Evolutionary conservation across 176 grass and related monocot species (phyloP), one percentile per base, ranked within the genome.

Genomic region (Puya raimondii): DNA sequence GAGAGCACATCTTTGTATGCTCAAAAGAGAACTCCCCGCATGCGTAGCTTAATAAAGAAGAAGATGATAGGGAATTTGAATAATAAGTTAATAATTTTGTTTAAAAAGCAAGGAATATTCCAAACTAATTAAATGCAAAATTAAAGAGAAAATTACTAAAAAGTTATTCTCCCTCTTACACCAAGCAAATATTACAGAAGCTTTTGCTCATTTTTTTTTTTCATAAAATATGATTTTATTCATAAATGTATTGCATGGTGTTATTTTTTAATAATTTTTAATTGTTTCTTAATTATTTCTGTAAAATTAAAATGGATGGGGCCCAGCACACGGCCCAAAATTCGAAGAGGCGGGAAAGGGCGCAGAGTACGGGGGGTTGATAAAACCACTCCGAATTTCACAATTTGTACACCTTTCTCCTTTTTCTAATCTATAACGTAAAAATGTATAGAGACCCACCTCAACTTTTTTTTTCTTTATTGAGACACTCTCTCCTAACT

Each of bases 1-100:
- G 16, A 61, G 16, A 61, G 16, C 56, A 59, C 56, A 59, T 59
- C 56, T 59, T 59, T 59, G n/a, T 59, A 59, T 59, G 56, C 15
- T 59, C 7, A 59, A 59, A 59, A 10, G 56, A 61, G 17, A 42
- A 42, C 33, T 42, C 3, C 4, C 56, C 56, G 56, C 56, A 61
- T 61, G 56, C n/a, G n/a, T 59, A 59, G 54, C 54, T 14, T 9
- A 54, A 21, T 33, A 33, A 33, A 33, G 29, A 33, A 33, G 29
- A 33, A 3, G 29, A 33, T 33, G 2, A 33, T 2, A 21, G 54
- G 54, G 5, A 15, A 17, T 9, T 9, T 61, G 9, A 4, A 20
- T 58, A 58, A 58, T 18, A 18, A 61, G 21, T 61, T 61, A 61
- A 61, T 22, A 21, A 20, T 0, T n/a, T n/a, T 17, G 2, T 10